Conservation (phyloP, 2,329 filamentous ascomycete species). For the Pseudocercospora eumusae region DNA sequence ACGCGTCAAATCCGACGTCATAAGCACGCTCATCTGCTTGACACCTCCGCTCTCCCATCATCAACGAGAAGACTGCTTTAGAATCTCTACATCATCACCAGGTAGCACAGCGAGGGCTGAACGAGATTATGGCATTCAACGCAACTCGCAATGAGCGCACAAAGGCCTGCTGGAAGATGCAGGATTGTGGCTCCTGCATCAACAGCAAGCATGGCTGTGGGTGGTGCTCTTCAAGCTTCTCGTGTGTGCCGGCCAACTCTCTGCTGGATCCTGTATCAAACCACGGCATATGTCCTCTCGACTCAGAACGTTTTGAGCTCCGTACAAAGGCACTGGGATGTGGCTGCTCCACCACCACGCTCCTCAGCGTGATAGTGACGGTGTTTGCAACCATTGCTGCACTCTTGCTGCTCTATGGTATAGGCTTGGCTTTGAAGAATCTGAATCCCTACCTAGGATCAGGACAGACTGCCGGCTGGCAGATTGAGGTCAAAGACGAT, state of each 20-base stretch:
- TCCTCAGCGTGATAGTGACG: slow-evolving; percentile 48
- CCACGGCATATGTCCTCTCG: slow-evolving; percentile 38
- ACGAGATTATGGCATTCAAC: background rate
- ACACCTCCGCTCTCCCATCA: background rate
- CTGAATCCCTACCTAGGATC: slow-evolving; percentile 35
- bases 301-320: slow-evolving; percentile 50
- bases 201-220: slow-evolving; percentile 41
- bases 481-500: slow-evolving; percentile 37
- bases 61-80: background rate
- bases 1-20: background rate
- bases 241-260: slow-evolving; percentile 47
- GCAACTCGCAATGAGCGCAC: slow-evolving; percentile 2
- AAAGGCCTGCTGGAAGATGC: slow-evolving; percentile 36
- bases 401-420: slow-evolving; percentile 40
- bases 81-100: background rate
- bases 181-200: slow-evolving; percentile 38
- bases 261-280: slow-evolving; percentile 45
- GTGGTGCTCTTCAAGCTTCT: slow-evolving; percentile 48
- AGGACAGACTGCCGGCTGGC: slow-evolving; percentile 35
- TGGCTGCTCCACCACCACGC: slow-evolving; percentile 50
- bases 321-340: slow-evolving; percentile 49
- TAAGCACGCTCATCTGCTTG: background rate
- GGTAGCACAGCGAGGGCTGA: background rate
- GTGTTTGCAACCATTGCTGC: slow-evolving; percentile 47
- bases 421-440: slow-evolving; percentile 24